Base-by-base conservation (phyloP, 306 rosid genomes). In the Argentina anserina region DNA sequence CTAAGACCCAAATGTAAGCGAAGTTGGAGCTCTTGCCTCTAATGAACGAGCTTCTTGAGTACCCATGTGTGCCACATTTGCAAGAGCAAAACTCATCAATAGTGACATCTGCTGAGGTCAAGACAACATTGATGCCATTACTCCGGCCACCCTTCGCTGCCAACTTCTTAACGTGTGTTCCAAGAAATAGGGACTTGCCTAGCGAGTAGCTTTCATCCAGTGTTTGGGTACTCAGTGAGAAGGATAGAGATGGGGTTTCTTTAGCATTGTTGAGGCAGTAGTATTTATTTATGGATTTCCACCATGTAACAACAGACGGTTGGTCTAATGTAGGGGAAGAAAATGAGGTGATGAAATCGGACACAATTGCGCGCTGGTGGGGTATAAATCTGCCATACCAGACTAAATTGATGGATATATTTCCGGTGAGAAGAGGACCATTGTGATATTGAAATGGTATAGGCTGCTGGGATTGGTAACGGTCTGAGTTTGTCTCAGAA, bases 381-480 rank as follows among this genome's bases (percentile, higher is more conserved):
- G 92, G 87, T 3, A 25, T 86, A 86, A 92, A 92, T 12, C 74
- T 81, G 6, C 93, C 97, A 52, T 92, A 92, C 93, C 93, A 89
- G 5, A 92, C 84, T 18, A 92, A 84, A 72, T 92, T 88, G 70
- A 89, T 39, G 67, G 93, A 73, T 72, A 83, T 64, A 37, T 83
- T 80, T 0, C 92, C 90, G 0, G 67, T 40, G 7, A 92, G 88
- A 36, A 92, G 93, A 66, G 90, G 81, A 49, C 93, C 96, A 29
- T 84, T 85, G 81, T 92, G 96, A 88, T 89, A 92, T 46, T 86
- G 81, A 64, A 92, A 86, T 5, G 75, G 73, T 9, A 89, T 4
- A 2, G 67, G 70, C 6, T 78, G 71, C 15, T 84, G 82, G 37
- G 79, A 74, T 49, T 76, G 75, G 9, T 41, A 41, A 39, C 9